These are phyloP conservation scores for Vaccinium vitisidaea DNA, from an alignment of 148 eudicot genomes.

Conservation along the genomic window DNA sequence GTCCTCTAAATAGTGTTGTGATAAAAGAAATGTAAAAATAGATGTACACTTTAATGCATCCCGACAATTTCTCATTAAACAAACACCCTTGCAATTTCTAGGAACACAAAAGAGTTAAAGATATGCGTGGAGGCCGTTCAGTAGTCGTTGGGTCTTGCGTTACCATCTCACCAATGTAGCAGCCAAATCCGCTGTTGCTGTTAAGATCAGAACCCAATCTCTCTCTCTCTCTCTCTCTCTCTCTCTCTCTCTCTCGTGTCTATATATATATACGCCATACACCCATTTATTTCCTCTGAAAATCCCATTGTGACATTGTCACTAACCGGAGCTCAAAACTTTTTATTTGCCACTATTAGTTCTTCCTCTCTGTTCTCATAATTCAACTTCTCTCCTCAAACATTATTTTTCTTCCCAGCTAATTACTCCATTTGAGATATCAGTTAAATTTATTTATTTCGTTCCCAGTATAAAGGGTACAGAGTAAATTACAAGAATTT, in stretches of 20 bases:
- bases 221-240: conserved; percentile 9
- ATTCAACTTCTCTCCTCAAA: not conserved
- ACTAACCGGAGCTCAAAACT: not conserved
- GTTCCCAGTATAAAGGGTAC: not conserved
- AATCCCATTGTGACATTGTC: not conserved
- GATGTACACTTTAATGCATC: too few relatives aligned
- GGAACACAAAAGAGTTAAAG: not conserved
- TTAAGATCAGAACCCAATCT: conserved; percentile 12
- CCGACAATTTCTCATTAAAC: too few relatives aligned
- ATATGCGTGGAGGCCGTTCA: not conserved
- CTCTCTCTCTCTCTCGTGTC: not conserved
- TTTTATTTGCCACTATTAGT: not conserved
- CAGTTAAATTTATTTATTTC: not conserved
- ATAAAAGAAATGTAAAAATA: too few relatives aligned
- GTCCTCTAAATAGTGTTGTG: too few relatives aligned
- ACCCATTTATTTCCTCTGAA: not conserved
- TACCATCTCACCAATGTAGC: conserved; percentile 17
- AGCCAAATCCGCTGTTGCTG: conserved; percentile 19
- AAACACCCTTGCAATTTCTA: too few relatives aligned
- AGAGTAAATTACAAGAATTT: not conserved
- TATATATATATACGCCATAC: not conserved
- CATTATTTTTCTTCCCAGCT: not conserved
- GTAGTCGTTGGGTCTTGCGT: not conserved
- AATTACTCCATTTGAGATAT: not conserved
- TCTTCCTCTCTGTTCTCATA: not conserved